Percentiles rank a stretch among this genome's conserved stretches.
These are phyloP conservation scores for Tylopilus sp. DNA, from an alignment of 768 basidiomycete species.

Conservation along the genomic window DNA sequence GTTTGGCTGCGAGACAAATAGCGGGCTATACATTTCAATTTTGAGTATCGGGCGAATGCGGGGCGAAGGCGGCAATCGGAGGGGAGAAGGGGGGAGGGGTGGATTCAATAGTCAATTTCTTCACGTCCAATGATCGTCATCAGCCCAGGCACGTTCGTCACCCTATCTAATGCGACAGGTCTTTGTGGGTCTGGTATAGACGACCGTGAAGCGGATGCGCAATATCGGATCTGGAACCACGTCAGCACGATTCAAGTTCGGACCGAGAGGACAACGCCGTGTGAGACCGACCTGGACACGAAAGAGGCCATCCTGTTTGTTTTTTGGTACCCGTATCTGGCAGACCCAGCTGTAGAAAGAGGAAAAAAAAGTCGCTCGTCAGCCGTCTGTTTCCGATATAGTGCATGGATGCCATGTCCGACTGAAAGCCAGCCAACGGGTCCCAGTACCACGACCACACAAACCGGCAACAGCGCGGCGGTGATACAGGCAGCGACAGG, in stretches of 20 bases:
- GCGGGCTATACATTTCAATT: not conserved
- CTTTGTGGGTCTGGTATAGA: conserved; percentile 50
- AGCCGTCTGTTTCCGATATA: conserved; percentile 2
- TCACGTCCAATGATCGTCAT: conserved; percentile 65
- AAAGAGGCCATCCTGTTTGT: conserved; percentile 46
- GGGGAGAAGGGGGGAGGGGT: too few species aligned
- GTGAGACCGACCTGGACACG: conserved; percentile 51
- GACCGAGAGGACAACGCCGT: not conserved
- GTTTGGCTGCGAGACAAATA: not conserved
- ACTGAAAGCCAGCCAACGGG: not conserved
- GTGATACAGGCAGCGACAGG: not conserved
- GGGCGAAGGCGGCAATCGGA: not conserved
- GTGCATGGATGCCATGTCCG: too few species aligned
- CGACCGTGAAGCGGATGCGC: conserved; percentile 56
- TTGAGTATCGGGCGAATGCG: not conserved
- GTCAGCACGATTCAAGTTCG: not conserved
- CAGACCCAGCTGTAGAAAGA: conserved; percentile 67
- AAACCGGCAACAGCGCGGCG: not conserved
- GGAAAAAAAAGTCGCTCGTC: not conserved
- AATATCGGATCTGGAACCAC: conserved; percentile 53
- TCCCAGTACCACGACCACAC: not conserved
- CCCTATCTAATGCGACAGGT: conserved; percentile 61
- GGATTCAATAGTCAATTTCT: conserved; percentile 19
- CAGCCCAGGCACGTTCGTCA: conserved; percentile 61
- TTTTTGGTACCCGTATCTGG: conserved; percentile 53